A percentile compares a stretch with the other conserved stretches of the same genome.
phyloP scores from a whole-genome alignment of 2,329 filamentous ascomycete genomes.

The Neurospora sp. region DNA sequence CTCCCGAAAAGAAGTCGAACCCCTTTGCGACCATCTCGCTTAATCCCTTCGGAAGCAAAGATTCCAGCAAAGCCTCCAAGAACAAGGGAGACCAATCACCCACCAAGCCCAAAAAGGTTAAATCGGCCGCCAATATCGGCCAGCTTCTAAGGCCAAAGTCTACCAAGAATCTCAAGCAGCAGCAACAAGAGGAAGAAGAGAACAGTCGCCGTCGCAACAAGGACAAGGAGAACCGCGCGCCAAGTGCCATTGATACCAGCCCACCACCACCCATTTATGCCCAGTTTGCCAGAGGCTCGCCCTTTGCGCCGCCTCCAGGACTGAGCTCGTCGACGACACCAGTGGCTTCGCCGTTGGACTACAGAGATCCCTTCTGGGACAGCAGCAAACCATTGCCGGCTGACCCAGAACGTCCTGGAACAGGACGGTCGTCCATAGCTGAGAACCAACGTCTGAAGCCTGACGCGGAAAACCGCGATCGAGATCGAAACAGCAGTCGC shows the following conservation, averaged over 20 bases:
- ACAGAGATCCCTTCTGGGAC: neutral
- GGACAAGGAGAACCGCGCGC: constrained; percentile 77
- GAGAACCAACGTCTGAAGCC: neutral
- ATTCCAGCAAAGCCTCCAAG: constrained; percentile 29
- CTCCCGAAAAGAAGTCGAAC: constrained; percentile 34
- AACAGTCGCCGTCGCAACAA: constrained; percentile 51
- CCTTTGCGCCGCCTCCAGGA: neutral
- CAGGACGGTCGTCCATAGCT: neutral
- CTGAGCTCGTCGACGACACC: neutral
- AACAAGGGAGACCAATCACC: constrained; percentile 37
- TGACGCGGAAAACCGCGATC: neutral
- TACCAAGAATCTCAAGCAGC: constrained; percentile 52
- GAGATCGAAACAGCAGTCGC: neutral
- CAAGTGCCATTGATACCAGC: constrained; percentile 8
- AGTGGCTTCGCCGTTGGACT: neutral
- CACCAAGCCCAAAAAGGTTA: constrained; percentile 64
- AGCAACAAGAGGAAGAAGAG: constrained; percentile 20
- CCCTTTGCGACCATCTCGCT: constrained; percentile 34
- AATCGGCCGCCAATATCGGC: constrained; percentile 75
- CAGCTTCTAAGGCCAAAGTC: constrained; percentile 68
- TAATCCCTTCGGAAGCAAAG: constrained; percentile 27
- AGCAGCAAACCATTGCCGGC: neutral
- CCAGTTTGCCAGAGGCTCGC: constrained; percentile 47
- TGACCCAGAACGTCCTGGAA: neutral
- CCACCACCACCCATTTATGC: constrained; percentile 67